Base-by-base conservation (phyloP, 2,329 filamentous ascomycete genomes). In the Clonostachys sp. region DNA sequence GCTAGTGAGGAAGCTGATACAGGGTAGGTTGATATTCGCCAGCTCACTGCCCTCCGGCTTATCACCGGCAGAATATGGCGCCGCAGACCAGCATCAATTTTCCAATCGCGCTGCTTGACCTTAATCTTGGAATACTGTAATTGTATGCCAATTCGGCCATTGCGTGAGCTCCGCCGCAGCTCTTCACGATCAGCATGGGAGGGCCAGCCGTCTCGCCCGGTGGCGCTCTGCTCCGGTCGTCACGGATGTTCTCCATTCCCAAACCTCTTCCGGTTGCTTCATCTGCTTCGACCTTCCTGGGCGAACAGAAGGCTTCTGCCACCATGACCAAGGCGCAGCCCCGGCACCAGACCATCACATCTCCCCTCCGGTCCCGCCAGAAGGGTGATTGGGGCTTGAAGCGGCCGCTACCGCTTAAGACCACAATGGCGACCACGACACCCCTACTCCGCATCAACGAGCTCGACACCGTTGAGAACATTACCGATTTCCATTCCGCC, bases 361-460 rank as follows among this genome's bases (percentile, higher is more conserved):
- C 90, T 1, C 86, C 90, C 6, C 71, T 78, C 41, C 77, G 83
- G 16, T 91, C 91, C 8, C 78, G 89, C 20, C 72, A 76, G 39
- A 81, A 81, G 60, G 92, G 92, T 35, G 92, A 97, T 61, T 97
- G 92, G 91, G 92, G 92, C 13, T 73, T 96, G 57, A 97, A 97
- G 72, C 78, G 92, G 47, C 77, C 90, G 2, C 74, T 97, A 6
- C 92, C 92, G 2, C 70, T 86, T 9, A 86, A 86, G 63, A 84
- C 86, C 4, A 91, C 89, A 6, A 80, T 83, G 17, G 81, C 81
- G 46, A 83, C 83, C 7, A 82, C 84, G 7, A 84, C 83, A n/a
- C 88, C 91, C 10, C 74, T 88, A 44, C 79, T 96, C 46, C 82
- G 89, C 53, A 71, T 97, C 55, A 84, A 83, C 58, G 79, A 86